A percentile compares a stretch with the other conserved stretches of the same genome.
phyloP scores from a whole-genome alignment of 2,329 filamentous ascomycete species.

The Ophiostoma novo-ulmi region DNA sequence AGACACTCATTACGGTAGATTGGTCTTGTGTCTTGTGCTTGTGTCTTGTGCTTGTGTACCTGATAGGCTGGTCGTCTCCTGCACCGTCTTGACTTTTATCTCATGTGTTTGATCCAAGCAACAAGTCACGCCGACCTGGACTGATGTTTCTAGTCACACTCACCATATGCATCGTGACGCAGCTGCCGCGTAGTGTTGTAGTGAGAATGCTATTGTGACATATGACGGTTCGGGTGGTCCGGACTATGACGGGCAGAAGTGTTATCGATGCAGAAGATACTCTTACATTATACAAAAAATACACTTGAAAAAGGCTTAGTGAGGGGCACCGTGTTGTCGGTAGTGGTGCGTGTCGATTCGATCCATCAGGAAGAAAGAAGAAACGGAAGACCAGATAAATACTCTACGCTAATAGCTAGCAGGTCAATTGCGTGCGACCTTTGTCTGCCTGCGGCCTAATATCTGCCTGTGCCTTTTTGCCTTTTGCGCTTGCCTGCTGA shows the following conservation, averaged over 20 bases:
- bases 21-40: neutral
- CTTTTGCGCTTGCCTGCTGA: neutral
- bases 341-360: neutral
- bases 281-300: neutral
- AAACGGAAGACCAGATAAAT: neutral
- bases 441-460: neutral
- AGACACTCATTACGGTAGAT: conserved; percentile 13
- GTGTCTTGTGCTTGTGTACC: neutral
- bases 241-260: neutral
- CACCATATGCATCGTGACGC: conserved; percentile 2
- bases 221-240: conserved; percentile 10
- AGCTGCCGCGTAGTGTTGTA: conserved; percentile 5
- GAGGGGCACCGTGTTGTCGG: neutral
- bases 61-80: neutral
- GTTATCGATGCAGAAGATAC: no score
- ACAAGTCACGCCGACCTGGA: neutral
- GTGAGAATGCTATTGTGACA: neutral
- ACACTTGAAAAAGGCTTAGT: neutral
- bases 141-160: neutral
- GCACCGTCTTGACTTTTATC: no score
- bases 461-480: neutral
- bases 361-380: neutral
- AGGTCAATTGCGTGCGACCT: neutral
- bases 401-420: neutral
- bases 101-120: no score